Percentiles rank a stretch among this genome's conserved stretches.
phyloP scores from a whole-genome alignment of 805 yeast genomes.

The Pichia cabralensis region DNA sequence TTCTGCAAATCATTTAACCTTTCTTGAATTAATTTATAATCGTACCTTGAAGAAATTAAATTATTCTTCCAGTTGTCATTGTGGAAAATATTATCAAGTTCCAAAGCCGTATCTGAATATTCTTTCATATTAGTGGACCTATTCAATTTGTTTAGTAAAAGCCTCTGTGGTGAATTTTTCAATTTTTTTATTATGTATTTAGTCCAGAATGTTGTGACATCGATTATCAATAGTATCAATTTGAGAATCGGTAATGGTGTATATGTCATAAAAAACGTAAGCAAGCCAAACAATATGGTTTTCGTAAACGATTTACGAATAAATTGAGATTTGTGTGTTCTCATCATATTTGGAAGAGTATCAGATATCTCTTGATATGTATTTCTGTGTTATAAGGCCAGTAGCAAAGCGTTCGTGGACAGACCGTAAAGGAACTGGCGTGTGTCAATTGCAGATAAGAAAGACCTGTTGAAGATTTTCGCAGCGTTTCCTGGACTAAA shows the following conservation, averaged over 20 bases:
- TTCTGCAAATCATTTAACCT: constrained; percentile 51
- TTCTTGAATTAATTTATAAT: constrained; percentile 71
- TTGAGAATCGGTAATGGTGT: constrained; percentile 19
- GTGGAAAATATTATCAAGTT: constrained; percentile 42
- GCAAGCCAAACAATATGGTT: constrained; percentile 5
- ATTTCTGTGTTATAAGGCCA: no score
- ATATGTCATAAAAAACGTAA: constrained; percentile 8
- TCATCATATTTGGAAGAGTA: no score
- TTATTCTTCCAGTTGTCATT: constrained; percentile 70
- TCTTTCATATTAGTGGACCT: constrained; percentile 37
- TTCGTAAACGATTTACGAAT: constrained; percentile 1
- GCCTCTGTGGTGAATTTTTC: constrained; percentile 9
- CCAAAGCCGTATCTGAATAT: constrained; percentile 50
- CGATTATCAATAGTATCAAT: constrained; percentile 30
- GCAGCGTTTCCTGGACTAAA: no score
- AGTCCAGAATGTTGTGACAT: constrained; percentile 34
- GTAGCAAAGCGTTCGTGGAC: no score
- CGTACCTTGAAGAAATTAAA: constrained; percentile 72
- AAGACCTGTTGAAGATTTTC: no score
- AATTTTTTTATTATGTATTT: constrained; percentile 9
- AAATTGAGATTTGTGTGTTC: no score
- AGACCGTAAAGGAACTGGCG: no score
- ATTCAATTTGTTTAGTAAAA: constrained; percentile 3
- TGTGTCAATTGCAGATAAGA: no score
- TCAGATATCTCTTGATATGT: no score